phyloP scores from a whole-genome alignment of 768 basidiomycete genomes.

The Boletus vermiculosoides region DNA sequence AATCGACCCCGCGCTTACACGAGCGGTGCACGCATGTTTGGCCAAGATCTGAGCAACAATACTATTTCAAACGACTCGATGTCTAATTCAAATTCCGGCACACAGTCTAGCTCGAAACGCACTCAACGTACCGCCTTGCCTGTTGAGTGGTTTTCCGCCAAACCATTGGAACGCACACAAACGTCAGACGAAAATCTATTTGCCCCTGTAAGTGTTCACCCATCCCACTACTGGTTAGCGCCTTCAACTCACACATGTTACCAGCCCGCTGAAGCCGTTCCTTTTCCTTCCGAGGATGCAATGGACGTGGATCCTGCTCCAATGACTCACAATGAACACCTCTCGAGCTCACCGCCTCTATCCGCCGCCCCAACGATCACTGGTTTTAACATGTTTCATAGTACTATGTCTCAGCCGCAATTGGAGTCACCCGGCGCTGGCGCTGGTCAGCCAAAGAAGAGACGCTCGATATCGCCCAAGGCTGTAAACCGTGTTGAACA shows the following conservation, averaged over 20 bases:
- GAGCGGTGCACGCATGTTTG: conserved; percentile 65
- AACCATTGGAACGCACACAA: conserved; percentile 20
- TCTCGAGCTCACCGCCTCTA: conserved; percentile 39
- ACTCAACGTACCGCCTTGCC: conserved; percentile 66
- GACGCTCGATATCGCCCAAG: conserved; percentile 60
- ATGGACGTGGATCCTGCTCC: conserved; percentile 77
- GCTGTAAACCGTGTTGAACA: conserved; percentile 37
- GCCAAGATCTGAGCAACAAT: conserved; percentile 69
- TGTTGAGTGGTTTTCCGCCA: conserved; percentile 51
- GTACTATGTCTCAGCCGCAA: conserved; percentile 49
- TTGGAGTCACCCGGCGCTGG: conserved; percentile 43
- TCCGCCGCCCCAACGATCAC: conserved; percentile 54
- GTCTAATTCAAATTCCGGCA: conserved; percentile 26
- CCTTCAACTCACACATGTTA: conserved; percentile 13
- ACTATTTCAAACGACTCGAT: conserved; percentile 33
- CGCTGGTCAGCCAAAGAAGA: conserved; percentile 48
- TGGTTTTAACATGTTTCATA: conserved; percentile 64
- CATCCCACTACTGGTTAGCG: background rate
- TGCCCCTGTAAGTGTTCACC: conserved; percentile 25
- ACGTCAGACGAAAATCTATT: conserved; percentile 29
- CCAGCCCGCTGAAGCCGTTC: conserved; percentile 38
- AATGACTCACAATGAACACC: conserved; percentile 34
- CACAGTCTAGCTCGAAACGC: conserved; percentile 47
- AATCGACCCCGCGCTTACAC: conserved; percentile 66
- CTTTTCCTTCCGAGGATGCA: conserved; percentile 55